Base-by-base conservation (phyloP, 352 stramenopile species). In the Pythium utonaiense region DNA sequence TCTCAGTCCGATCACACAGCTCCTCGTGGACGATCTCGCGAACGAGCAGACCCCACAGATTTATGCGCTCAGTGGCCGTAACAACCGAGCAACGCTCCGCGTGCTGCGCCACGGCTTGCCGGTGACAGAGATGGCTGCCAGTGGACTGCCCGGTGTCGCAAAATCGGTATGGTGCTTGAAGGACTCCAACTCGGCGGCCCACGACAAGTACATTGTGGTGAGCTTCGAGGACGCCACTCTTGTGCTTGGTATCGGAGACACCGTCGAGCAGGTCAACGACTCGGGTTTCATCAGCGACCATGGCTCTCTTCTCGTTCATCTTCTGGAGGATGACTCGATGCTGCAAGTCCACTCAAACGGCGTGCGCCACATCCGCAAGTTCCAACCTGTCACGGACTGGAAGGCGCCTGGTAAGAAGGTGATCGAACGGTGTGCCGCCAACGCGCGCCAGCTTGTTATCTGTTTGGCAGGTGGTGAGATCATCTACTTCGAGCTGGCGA, bases 151-250 rank as follows among this genome's bases (percentile, higher is more conserved):
- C 3, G 97, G 96, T 52, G 83, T 97, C 33, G 96, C 98, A 14
- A 97, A 96, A 62, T 86, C 85, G 1, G 94, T 99, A 10, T 99
- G 96, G 80, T 98, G 96, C 19, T 73, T 99, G 44, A 92, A 96
- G 44, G 89, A 96, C 47, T 92, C 81, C 8, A 89, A 89, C 48
- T 62, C 72, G 16, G 80, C 91, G 57, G 61, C 69, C 10, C 75
- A 80, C 34, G 83, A 92, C 66, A 91, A 92, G 66, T 99, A 98
- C 69, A 99, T 99, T 69, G 94, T 99, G 14, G 97, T 99, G n/a
- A 98, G 91, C 48, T 99, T 99, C 77, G 95, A 97, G 62, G 98
- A 99, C 67, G 96, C 96, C 38, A 99, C 97, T 17, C 84, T 99
- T 25, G 97, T 99, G 14, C 77, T 99, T 9, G 86, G 91, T 55